A percentile compares a stretch with the other conserved stretches of the same genome.
These are phyloP conservation scores for Globisporangium middletonii DNA, from an alignment of 352 stramenopile species.

Conservation along the genomic window DNA sequence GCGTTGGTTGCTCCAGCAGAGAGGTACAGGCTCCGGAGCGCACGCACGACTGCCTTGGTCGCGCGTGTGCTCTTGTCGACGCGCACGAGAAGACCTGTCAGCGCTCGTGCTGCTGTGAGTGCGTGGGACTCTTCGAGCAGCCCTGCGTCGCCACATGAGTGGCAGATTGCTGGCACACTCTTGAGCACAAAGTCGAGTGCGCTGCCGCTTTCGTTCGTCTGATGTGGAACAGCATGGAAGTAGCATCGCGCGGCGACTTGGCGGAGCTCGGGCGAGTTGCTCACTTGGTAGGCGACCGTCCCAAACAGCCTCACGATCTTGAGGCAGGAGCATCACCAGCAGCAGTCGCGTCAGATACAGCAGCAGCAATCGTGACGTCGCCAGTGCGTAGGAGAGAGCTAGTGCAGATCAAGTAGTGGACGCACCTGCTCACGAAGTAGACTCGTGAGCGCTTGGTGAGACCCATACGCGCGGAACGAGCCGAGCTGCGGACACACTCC, in stretches of 20 bases:
- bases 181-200: slow-evolving; percentile 1
- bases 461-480: not conserved
- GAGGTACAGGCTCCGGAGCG: slow-evolving; percentile 3
- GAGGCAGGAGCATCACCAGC: too few relatives aligned
- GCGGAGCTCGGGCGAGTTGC: not conserved
- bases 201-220: not conserved
- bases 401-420: not conserved
- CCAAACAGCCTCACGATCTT: slow-evolving; percentile 6
- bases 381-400: not conserved
- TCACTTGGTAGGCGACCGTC: not conserved
- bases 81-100: not conserved
- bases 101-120: not conserved
- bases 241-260: not conserved
- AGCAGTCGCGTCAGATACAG: too few relatives aligned
- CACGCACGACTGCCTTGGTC: not conserved
- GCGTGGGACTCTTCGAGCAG: not conserved
- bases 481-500: slow-evolving; percentile 1
- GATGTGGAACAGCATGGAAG: not conserved
- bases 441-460: not conserved
- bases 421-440: slow-evolving; percentile 4
- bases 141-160: not conserved
- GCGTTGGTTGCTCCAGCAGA: not conserved
- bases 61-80: not conserved
- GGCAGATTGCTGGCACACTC: not conserved
- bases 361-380: not conserved